phyloP scores from a whole-genome alignment of 805 yeast species.

The Wickerhamiella qilinensis region DNA sequence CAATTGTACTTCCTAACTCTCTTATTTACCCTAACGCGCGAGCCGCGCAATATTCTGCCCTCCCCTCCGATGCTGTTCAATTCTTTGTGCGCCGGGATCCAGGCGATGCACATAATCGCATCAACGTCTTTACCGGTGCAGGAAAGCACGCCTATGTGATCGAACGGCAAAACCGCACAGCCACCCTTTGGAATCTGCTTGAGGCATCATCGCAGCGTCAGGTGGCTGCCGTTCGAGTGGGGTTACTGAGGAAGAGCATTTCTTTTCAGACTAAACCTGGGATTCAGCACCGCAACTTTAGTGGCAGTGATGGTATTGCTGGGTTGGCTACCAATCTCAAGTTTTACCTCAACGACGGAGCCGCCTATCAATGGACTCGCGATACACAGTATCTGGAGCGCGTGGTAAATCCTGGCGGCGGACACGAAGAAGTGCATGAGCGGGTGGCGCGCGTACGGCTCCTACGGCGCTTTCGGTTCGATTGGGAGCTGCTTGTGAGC shows the following conservation, averaged over 20 bases:
- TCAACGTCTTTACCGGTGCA: constrained; percentile 35
- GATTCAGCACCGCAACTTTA: constrained; percentile 1
- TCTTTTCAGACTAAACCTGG: constrained; percentile 2
- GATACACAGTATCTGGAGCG: constrained; percentile 36
- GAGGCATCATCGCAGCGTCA: constrained; percentile 30
- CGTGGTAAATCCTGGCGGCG: constrained; percentile 38
- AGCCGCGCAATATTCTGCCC: neutral
- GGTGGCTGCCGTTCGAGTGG: constrained; percentile 31
- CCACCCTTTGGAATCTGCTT: constrained; percentile 38
- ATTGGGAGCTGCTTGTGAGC: constrained; percentile 41
- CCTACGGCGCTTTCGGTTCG: constrained; percentile 43
- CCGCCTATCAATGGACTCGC: constrained; percentile 39
- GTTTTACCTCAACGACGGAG: constrained; percentile 37
- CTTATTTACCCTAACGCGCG: neutral
- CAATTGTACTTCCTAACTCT: neutral
- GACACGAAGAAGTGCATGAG: constrained; percentile 36
- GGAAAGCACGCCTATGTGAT: constrained; percentile 32
- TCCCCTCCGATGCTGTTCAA: neutral
- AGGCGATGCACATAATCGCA: constrained; percentile 27
- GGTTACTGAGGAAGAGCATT: neutral
- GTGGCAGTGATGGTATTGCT: neutral
- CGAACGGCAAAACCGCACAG: constrained; percentile 32
- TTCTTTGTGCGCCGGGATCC: constrained; percentile 35
- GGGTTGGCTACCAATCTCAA: neutral
- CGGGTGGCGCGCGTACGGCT: constrained; percentile 39